Evolutionary conservation across 352 stramenopile genomes (phyloP).

Genomic region (Phytophthora brassicae): DNA sequence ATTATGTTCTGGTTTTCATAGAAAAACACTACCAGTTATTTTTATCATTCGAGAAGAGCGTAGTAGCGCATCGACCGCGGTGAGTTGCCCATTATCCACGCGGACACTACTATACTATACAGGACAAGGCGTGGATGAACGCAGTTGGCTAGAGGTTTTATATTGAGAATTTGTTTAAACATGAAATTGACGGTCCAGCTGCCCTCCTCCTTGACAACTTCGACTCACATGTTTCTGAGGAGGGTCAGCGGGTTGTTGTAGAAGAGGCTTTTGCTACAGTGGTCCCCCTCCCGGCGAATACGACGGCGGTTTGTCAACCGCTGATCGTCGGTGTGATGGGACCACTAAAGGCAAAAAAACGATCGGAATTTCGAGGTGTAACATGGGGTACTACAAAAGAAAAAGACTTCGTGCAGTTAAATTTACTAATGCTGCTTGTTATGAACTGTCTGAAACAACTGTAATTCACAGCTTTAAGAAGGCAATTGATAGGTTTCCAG

Average conservation of each 20-base stretch:
- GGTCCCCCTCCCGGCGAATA: conserved; percentile 10
- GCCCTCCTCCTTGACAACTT: conserved; percentile 23
- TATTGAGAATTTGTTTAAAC: conserved; percentile 1
- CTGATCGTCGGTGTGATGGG: conserved; percentile 21
- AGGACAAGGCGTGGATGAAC: background rate
- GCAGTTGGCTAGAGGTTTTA: background rate
- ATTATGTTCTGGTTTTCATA: background rate
- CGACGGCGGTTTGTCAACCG: conserved; percentile 19
- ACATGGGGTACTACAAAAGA: background rate
- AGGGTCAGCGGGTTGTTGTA: conserved; percentile 3
- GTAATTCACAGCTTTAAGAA: too few species aligned
- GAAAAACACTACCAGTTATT: background rate
- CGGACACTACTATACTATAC: background rate
- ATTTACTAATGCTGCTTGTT: too few species aligned
- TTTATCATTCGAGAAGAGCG: background rate
- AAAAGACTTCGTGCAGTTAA: background rate
- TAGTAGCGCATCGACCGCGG: background rate
- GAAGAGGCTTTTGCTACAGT: conserved; percentile 3
- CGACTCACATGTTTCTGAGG: conserved; percentile 18
- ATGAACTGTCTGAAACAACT: too few species aligned
- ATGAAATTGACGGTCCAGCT: conserved; percentile 6
- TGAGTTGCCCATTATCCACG: background rate
- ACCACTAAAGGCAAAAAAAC: conserved; percentile 8
- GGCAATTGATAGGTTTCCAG: too few species aligned
- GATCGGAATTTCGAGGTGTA: background rate